A percentile compares a stretch with the other conserved stretches of the same genome.
Conservation (phyloP, 495 filamentous ascomycete species). For the Lasiosphaeria ovina region DNA sequence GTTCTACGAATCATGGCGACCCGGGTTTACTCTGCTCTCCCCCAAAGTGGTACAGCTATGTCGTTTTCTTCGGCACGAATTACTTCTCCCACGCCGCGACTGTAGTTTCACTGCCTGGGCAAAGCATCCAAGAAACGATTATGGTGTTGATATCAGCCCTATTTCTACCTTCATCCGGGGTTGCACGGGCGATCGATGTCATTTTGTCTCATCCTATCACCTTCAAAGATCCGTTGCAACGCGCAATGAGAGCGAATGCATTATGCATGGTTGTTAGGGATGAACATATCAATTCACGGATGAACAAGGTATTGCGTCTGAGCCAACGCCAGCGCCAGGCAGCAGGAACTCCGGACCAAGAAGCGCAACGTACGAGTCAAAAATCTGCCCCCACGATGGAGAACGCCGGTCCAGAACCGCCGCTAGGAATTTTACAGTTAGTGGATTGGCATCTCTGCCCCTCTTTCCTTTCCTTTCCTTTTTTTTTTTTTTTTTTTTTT, state of each 20-base stretch:
- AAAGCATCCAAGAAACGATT: slow-evolving; percentile 4
- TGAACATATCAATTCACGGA: slow-evolving; percentile 1
- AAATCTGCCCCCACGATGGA: not conserved
- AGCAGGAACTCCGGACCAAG: not conserved
- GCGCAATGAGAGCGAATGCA: slow-evolving; percentile 1
- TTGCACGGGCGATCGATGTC: not conserved
- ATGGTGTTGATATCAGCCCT: not conserved
- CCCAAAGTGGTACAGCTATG: slow-evolving; percentile 8
- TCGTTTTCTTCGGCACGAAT: slow-evolving; percentile 11
- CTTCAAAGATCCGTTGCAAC: slow-evolving; percentile 3
- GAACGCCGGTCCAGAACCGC: not conserved
- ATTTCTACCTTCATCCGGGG: slow-evolving; percentile 1
- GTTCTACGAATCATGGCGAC: slow-evolving; percentile 12
- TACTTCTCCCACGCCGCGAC: slow-evolving; percentile 14
- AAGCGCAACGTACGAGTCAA: not conserved
- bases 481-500: not conserved
- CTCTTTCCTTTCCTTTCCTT: not conserved
- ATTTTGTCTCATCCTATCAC: slow-evolving; percentile 3
- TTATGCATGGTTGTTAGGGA: slow-evolving; percentile 6
- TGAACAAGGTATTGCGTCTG: not conserved
- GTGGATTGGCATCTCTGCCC: not conserved
- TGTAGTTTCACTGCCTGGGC: not conserved
- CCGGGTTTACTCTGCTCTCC: slow-evolving; percentile 10
- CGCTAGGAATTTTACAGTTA: not conserved
- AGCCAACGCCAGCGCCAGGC: not conserved